Base-by-base conservation (phyloP, 176 grass and related monocot genomes). In the Tillandsia leiboldiana region DNA sequence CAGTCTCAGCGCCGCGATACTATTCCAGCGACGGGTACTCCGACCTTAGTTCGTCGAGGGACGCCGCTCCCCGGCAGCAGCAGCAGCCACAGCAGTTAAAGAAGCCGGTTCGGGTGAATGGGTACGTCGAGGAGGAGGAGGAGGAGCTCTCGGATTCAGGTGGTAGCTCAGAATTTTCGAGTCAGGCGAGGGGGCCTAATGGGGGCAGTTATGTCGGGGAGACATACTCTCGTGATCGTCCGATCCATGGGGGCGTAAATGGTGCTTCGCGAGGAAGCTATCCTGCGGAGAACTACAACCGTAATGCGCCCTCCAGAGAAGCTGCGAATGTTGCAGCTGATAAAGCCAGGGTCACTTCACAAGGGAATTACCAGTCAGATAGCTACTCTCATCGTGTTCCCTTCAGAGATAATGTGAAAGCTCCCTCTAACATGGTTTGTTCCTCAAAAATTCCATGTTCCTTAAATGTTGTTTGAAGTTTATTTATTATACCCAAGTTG, bases 1-100 rank as follows among this genome's bases (percentile, higher is more conserved):
- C 74, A 14, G 70, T 70, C 18, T 80, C 78, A 13, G 51, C 62
- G 20, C 84, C 84, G 53, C 64, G 26, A 20, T 90, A 94, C 51
- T 99, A 94, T 75, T 99, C 95, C 15, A 90, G 84, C 57, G 95
- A 99, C 52, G 88, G 92, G 1, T 90, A 88, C 75, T 93, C 90
- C 15, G 95, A 94, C 74, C 63, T 99, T 14, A 99, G 90, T 70
- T 99, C 95, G 1, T 99, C 95, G 0, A 79, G 82, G 65, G 95
- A 99, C 72, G 88, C 95, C 1, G 51, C 80, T 51, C 72, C 80
- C 14, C 87, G 83, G 1, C 87, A 73, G 76, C 17, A 72, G 42
- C 82, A 85, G 71, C 63, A 73, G 51, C 83, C 76, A 20, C 89
- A 80, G 48, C 63, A 70, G 47, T 65, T 50, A 17, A 77, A 50